phyloP scores from a whole-genome alignment of 495 filamentous ascomycete genomes.

The Daldinia childiae region DNA sequence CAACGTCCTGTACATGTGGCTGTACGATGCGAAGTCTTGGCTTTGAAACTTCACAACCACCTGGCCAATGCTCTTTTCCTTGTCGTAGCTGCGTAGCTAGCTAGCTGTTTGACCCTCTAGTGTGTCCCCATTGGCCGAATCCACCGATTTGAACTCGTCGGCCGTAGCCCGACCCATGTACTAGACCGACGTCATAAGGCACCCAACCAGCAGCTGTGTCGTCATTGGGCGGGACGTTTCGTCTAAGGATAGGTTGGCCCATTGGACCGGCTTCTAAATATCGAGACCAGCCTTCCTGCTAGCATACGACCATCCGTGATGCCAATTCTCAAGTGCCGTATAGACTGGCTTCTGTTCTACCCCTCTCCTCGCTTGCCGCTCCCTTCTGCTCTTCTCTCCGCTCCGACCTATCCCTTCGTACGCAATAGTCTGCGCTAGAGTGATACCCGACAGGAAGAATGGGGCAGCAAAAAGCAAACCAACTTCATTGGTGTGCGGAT shows the following conservation, averaged over 20 bases:
- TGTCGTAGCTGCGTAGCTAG: slow-evolving; percentile 18
- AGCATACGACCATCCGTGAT: slow-evolving; percentile 25
- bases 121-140: slow-evolving; percentile 20
- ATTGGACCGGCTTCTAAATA: slow-evolving; percentile 31
- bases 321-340: slow-evolving; percentile 36
- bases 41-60: slow-evolving; percentile 26
- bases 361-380: slow-evolving; percentile 21
- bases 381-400: slow-evolving; percentile 27
- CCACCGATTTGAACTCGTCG: slow-evolving; percentile 28
- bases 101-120: slow-evolving; percentile 6
- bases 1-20: slow-evolving; percentile 40
- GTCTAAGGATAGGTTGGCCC: slow-evolving; percentile 17
- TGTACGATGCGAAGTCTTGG: slow-evolving; percentile 43
- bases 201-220: slow-evolving; percentile 34
- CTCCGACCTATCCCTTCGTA: slow-evolving; percentile 29
- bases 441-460: slow-evolving; percentile 27
- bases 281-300: slow-evolving; percentile 32
- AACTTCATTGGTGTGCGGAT: slow-evolving; percentile 31
- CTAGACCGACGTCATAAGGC: slow-evolving; percentile 40
- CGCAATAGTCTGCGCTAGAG: slow-evolving; percentile 21
- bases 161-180: slow-evolving; percentile 32
- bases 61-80: slow-evolving; percentile 37
- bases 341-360: slow-evolving; percentile 26
- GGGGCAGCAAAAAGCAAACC: slow-evolving; percentile 27
- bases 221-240: slow-evolving; percentile 42